phyloP scores from a whole-genome alignment of 257 asterid species.

The Asclepias syriaca region DNA sequence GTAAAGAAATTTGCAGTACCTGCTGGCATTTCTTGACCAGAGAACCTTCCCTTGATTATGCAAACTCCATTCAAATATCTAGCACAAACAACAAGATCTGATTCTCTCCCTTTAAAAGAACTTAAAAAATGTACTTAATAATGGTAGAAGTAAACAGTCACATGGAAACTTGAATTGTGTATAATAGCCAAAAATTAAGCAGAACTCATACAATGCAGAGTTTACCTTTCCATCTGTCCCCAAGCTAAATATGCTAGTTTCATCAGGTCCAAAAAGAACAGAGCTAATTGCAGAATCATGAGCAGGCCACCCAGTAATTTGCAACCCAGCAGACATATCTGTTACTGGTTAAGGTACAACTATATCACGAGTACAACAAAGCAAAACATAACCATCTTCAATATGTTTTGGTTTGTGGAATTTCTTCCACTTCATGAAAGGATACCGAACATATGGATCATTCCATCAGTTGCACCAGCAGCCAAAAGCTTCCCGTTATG shows the following conservation, averaged over 20 bases:
- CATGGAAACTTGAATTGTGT: constrained; percentile 1
- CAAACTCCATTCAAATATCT: constrained; percentile 97
- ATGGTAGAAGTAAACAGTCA: neutral
- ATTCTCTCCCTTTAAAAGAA: constrained; percentile 13
- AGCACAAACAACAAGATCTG: constrained; percentile 30
- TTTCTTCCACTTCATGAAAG: constrained; percentile 23
- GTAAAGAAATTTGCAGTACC: constrained; percentile 33
- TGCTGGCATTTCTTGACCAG: constrained; percentile 89
- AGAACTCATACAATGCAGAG: constrained; percentile 21
- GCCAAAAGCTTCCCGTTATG: constrained; percentile 99
- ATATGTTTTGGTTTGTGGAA: constrained; percentile 2
- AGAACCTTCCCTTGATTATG: constrained; percentile 90
- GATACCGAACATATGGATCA: constrained; percentile 99
- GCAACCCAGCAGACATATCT: constrained; percentile 97
- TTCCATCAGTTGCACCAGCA: constrained; percentile 95
- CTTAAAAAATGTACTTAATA: neutral
- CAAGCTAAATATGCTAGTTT: constrained; percentile 93
- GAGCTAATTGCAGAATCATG: constrained; percentile 91
- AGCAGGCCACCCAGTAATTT: constrained; percentile 99
- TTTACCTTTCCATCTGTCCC: constrained; percentile 90
- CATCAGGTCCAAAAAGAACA: constrained; percentile 81
- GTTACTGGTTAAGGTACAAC: constrained; percentile 40
- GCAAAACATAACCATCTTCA: neutral
- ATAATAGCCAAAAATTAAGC: constrained; percentile 12
- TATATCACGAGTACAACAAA: neutral